Evolutionary conservation across 225 moss, liverwort and hornwort genomes (phyloP).

Genomic region (Takakia lepidozioides): DNA sequence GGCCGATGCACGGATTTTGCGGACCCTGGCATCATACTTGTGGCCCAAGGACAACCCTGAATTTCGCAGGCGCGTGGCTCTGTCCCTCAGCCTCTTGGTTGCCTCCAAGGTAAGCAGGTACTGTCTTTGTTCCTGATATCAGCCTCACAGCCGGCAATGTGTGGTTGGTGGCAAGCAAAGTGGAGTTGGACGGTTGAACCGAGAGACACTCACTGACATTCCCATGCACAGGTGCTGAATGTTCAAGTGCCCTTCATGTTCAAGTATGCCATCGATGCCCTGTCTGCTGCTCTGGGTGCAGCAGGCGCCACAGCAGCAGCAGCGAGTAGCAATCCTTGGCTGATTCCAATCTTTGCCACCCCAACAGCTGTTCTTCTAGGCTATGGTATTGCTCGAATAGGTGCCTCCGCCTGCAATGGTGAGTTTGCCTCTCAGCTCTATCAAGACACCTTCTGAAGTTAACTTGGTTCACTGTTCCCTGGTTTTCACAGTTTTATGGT

Average conservation of each 20-base stretch:
- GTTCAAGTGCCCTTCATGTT: conserved; percentile 99
- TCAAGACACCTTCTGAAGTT: too few relatives aligned
- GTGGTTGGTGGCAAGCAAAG: too few relatives aligned
- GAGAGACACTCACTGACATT: too few relatives aligned
- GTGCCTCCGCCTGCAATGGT: conserved; percentile 98
- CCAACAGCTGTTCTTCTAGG: conserved; percentile 89
- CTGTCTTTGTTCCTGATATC: too few relatives aligned
- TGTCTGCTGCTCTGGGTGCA: conserved; percentile 86
- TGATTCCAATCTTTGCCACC: conserved; percentile 63
- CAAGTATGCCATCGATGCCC: conserved; percentile 85
- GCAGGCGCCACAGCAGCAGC: conserved; percentile 85
- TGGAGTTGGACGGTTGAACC: too few relatives aligned
- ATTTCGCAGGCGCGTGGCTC: conserved; percentile 77
- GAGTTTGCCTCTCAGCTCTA: too few relatives aligned
- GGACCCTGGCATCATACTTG: conserved; percentile 72
- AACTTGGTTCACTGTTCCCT: too few relatives aligned
- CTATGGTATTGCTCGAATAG: conserved; percentile 91
- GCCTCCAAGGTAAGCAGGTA: conserved; percentile 98
- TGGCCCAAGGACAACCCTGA: conserved; percentile 97
- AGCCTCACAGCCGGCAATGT: too few relatives aligned
- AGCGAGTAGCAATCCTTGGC: conserved; percentile 30
- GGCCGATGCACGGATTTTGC: conserved; percentile 84
- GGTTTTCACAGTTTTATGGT: too few relatives aligned
- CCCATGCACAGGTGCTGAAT: conserved; percentile 90
- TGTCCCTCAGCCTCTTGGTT: conserved; percentile 81